These are phyloP conservation scores for Kwoniella sp. DNA, from an alignment of 768 basidiomycete genomes.

Conservation along the genomic window DNA sequence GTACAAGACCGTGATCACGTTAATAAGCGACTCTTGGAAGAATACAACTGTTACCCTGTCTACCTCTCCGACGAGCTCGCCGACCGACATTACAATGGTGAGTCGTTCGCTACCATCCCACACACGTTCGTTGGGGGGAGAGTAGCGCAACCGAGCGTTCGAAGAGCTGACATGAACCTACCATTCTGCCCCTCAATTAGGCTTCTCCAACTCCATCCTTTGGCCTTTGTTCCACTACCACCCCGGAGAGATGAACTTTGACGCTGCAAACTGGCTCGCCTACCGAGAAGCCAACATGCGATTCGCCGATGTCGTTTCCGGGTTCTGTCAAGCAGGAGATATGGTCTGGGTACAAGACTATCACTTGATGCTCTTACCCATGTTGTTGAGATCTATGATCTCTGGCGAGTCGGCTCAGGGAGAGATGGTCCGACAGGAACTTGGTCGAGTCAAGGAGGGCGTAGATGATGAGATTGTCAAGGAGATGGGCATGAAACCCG, in stretches of 20 bases:
- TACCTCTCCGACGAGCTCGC: slow-evolving; percentile 97
- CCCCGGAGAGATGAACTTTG: slow-evolving; percentile 99
- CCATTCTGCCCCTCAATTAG: slow-evolving; percentile 20
- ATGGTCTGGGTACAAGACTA: slow-evolving; percentile 94
- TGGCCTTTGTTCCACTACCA: slow-evolving; percentile 99
- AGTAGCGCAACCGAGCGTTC: too few relatives aligned
- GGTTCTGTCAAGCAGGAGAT: slow-evolving; percentile 76
- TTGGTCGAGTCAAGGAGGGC: slow-evolving; percentile 59
- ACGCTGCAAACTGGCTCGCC: slow-evolving; percentile 96
- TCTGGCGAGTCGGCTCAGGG: slow-evolving; percentile 51
- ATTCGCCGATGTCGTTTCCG: slow-evolving; percentile 85
- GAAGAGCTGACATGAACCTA: too few relatives aligned
- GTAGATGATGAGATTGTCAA: slow-evolving; percentile 52
- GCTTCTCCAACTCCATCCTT: slow-evolving; percentile 98
- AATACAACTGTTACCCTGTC: slow-evolving; percentile 96
- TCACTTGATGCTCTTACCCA: slow-evolving; percentile 86
- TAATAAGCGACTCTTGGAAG: slow-evolving; percentile 87
- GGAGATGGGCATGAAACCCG: slow-evolving; percentile 41
- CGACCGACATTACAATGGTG: slow-evolving; percentile 75
- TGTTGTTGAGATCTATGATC: slow-evolving; percentile 86
- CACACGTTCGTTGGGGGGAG: too few relatives aligned
- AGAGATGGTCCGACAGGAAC: slow-evolving; percentile 51
- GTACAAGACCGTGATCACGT: slow-evolving; percentile 85
- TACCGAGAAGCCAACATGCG: slow-evolving; percentile 95
- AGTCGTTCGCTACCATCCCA: slow-evolving; percentile 11